Evolutionary conservation across 495 filamentous ascomycete species (phyloP).

Genomic region (Penicillium alfredii): DNA sequence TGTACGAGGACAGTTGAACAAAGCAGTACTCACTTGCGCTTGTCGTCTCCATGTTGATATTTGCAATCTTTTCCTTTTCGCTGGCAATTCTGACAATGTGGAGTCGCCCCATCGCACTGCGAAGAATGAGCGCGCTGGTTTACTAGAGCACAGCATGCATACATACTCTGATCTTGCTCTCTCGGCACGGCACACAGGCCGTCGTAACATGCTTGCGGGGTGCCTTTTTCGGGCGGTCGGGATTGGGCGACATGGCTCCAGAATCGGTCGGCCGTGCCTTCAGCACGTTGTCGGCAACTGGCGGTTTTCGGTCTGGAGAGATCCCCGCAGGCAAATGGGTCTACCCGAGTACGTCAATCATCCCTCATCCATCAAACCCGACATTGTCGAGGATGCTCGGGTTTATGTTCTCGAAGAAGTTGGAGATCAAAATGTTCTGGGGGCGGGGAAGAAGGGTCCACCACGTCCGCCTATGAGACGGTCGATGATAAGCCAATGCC

Average conservation of each 20-base stretch:
- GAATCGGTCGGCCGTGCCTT: no score
- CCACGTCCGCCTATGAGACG: conserved; percentile 15
- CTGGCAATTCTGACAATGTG: conserved; percentile 43
- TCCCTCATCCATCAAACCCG: conserved; percentile 6
- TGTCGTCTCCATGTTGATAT: conserved; percentile 46
- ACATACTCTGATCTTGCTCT: conserved; percentile 46
- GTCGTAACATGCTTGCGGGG: conserved; percentile 45
- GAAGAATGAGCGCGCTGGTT: conserved; percentile 3
- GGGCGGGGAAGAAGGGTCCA: conserved; percentile 17
- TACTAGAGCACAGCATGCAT: not conserved
- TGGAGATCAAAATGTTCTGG: conserved; percentile 7
- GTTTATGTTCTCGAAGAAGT: not conserved
- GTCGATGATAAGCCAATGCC: conserved; percentile 9
- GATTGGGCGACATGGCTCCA: conserved; percentile 28
- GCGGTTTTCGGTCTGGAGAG: no score
- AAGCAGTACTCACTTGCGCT: conserved; percentile 37
- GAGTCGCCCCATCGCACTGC: conserved; percentile 44
- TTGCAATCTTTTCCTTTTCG: conserved; percentile 44
- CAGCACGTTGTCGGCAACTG: no score
- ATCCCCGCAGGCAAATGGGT: no score
- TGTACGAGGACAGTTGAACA: no score
- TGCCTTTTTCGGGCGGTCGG: conserved; percentile 32
- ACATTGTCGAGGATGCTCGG: no score
- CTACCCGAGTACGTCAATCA: no score
- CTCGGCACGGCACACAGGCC: conserved; percentile 44